phyloP scores from a whole-genome alignment of 352 stramenopile genomes.

The Pythium biforme region DNA sequence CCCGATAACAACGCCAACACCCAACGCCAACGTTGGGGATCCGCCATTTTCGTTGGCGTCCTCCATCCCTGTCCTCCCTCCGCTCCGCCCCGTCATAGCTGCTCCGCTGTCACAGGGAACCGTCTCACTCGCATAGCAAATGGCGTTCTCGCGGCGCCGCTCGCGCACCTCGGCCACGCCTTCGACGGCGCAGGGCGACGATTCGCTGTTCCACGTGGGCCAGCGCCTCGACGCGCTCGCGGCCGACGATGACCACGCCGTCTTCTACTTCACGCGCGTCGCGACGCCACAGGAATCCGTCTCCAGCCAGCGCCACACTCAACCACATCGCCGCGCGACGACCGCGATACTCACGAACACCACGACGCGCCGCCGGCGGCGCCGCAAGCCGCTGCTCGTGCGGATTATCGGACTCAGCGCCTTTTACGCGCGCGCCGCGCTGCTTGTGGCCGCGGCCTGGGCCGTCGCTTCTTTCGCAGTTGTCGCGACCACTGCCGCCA shows the following conservation, averaged over 20 bases:
- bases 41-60: too few species aligned
- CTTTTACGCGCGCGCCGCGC: slow-evolving; percentile 20
- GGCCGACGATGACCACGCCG: slow-evolving; percentile 27
- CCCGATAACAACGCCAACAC: too few species aligned
- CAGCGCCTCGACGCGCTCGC: slow-evolving; percentile 28
- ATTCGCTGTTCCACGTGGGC: slow-evolving; percentile 29
- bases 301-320: neutral
- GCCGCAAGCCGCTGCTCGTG: neutral
- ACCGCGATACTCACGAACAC: too few species aligned
- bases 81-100: neutral
- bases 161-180: slow-evolving; percentile 5
- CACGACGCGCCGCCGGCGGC: slow-evolving; percentile 11
- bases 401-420: slow-evolving; percentile 11
- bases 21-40: too few species aligned
- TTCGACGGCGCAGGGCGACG: slow-evolving; percentile 4
- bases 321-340: neutral
- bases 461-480: slow-evolving; percentile 11
- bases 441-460: slow-evolving; percentile 12
- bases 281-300: slow-evolving; percentile 1
- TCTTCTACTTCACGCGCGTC: slow-evolving; percentile 23
- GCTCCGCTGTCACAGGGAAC: too few species aligned
- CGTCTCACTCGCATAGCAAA: neutral
- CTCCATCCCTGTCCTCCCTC: too few species aligned
- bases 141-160: slow-evolving; percentile 2
- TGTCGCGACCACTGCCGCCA: neutral